Conservation (phyloP, 352 stramenopile genomes). For the Globisporangium rhizosaccharum region DNA sequence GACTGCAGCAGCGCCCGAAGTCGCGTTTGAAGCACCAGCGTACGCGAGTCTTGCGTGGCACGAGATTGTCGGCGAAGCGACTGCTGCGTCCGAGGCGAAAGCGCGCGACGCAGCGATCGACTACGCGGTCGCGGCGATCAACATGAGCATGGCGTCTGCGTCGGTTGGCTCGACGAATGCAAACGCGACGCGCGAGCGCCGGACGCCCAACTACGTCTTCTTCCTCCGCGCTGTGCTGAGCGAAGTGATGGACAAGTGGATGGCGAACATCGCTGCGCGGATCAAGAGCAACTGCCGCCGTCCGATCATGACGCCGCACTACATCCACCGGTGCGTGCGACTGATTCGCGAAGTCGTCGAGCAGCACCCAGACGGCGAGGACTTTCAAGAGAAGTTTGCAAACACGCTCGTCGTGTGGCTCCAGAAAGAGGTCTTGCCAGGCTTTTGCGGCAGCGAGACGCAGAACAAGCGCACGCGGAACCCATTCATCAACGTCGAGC, state of each 20-base stretch:
- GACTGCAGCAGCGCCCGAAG: slow-evolving; percentile 13
- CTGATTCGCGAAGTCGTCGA: slow-evolving; percentile 81
- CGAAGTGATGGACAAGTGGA: slow-evolving; percentile 89
- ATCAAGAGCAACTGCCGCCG: slow-evolving; percentile 68
- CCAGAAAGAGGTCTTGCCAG: slow-evolving; percentile 81
- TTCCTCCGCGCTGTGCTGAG: slow-evolving; percentile 77
- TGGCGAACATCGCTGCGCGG: slow-evolving; percentile 61
- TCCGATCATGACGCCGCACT: slow-evolving; percentile 78
- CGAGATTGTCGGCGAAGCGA: slow-evolving; percentile 61
- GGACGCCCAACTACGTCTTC: slow-evolving; percentile 83
- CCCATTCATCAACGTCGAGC: slow-evolving; percentile 76
- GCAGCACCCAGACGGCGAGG: slow-evolving; percentile 76
- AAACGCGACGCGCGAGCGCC: slow-evolving; percentile 69
- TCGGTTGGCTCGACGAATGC: slow-evolving; percentile 63
- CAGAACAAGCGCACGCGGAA: slow-evolving; percentile 69
- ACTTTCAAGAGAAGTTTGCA: slow-evolving; percentile 82
- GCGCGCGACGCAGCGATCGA: slow-evolving; percentile 66
- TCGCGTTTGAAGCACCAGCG: slow-evolving; percentile 39
- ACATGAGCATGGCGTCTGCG: slow-evolving; percentile 76
- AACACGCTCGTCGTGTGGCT: slow-evolving; percentile 83
- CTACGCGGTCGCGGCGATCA: slow-evolving; percentile 65
- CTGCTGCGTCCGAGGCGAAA: slow-evolving; percentile 44
- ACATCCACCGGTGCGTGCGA: slow-evolving; percentile 79
- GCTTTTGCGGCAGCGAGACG: slow-evolving; percentile 71
- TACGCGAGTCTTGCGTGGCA: slow-evolving; percentile 67